Evolutionary conservation across 345 rosid genomes (phyloP).

Genomic region (Sonneratia alba): DNA sequence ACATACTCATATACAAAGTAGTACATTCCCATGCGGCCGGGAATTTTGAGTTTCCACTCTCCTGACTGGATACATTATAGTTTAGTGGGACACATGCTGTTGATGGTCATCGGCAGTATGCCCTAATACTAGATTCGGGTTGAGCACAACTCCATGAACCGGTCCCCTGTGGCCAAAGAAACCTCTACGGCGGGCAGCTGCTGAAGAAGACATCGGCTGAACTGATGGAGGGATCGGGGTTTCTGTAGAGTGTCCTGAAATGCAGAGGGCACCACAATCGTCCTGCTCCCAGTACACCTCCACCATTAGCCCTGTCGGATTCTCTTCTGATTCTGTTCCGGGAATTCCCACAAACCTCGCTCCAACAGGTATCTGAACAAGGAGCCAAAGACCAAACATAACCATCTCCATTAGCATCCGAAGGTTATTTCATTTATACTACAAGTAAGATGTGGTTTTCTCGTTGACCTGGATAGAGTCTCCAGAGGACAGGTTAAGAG

Average conservation of each 20-base stretch:
- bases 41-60: too few species aligned
- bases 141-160: slow-evolving; percentile 51
- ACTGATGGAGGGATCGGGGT: slow-evolving; percentile 46
- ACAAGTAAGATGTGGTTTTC: background rate
- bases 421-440: background rate
- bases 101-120: slow-evolving; percentile 8
- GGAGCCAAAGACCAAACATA: background rate
- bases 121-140: slow-evolving; percentile 28
- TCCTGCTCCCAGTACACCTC: slow-evolving; percentile 93
- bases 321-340: slow-evolving; percentile 47
- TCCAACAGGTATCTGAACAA: slow-evolving; percentile 64
- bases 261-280: slow-evolving; percentile 74
- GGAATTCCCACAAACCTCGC: slow-evolving; percentile 73
- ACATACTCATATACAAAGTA: too few species aligned
- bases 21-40: too few species aligned
- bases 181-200: slow-evolving; percentile 16
- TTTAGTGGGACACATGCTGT: background rate
- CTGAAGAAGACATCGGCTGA: slow-evolving; percentile 18
- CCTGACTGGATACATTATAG: background rate
- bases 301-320: slow-evolving; percentile 71
- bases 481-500: slow-evolving; percentile 60
- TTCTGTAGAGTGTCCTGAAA: slow-evolving; percentile 70
- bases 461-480: slow-evolving; percentile 40
- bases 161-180: slow-evolving; percentile 27
- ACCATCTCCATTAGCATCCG: background rate